Evolutionary conservation across 1,284 basidiomycete species (phyloP).

Genomic region (Trichosporon inkin): DNA sequence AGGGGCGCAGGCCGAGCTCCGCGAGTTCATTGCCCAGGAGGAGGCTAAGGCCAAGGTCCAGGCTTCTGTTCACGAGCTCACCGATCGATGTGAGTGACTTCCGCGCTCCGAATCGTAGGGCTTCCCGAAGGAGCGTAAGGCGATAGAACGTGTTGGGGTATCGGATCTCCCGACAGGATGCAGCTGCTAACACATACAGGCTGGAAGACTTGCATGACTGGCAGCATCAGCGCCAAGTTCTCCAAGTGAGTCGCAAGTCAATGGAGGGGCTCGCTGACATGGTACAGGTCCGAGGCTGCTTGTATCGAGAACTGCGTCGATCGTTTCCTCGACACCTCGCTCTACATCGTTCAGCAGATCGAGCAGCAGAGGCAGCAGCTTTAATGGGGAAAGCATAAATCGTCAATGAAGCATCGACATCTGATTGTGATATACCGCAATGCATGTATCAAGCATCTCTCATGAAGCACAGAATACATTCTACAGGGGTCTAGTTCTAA

Average conservation of each 20-base stretch:
- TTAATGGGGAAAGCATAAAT: neutral
- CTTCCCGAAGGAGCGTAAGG: too few relatives aligned
- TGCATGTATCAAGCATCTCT: constrained; percentile 10
- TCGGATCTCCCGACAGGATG: too few relatives aligned
- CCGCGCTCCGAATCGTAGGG: too few relatives aligned
- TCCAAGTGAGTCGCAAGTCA: constrained; percentile 56
- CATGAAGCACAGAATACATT: constrained; percentile 7
- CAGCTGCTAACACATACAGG: too few relatives aligned
- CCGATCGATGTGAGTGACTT: constrained; percentile 46
- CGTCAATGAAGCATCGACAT: constrained; percentile 6
- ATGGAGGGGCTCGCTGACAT: neutral
- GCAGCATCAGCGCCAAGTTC: constrained; percentile 77
- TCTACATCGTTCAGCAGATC: constrained; percentile 78
- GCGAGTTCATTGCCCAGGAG: constrained; percentile 76
- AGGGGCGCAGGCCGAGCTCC: constrained; percentile 68
- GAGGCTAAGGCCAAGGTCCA: constrained; percentile 80
- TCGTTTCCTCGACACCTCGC: constrained; percentile 86
- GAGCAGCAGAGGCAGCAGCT: constrained; percentile 54
- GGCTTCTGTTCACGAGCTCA: constrained; percentile 53
- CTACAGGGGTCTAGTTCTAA: constrained; percentile 9
- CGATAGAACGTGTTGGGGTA: too few relatives aligned
- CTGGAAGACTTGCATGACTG: constrained; percentile 69
- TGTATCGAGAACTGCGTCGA: constrained; percentile 91
- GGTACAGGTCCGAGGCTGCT: constrained; percentile 61
- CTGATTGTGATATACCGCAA: constrained; percentile 6